These are phyloP conservation scores for Chrysanthemum seticuspe DNA, from an alignment of 129 eudicot genomes.

Conservation along the genomic window DNA sequence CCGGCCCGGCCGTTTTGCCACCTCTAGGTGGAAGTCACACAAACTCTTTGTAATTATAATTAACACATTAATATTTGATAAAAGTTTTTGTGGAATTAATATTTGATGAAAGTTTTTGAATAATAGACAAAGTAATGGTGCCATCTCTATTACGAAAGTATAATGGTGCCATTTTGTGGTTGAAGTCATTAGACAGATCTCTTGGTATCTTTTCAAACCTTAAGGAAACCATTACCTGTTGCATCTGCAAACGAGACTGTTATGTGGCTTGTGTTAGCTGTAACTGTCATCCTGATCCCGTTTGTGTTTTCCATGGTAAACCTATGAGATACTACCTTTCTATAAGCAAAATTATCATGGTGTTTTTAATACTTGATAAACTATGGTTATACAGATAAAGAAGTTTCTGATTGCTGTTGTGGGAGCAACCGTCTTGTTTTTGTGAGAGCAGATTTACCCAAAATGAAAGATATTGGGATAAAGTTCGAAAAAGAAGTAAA, in stretches of 20 bases:
- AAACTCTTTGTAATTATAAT: no score
- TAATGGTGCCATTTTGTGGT: slow-evolving; percentile 24
- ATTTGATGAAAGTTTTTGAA: no score
- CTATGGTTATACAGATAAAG: slow-evolving; percentile 34
- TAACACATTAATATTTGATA: no score
- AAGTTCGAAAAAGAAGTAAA: slow-evolving; percentile 37
- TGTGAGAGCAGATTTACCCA: slow-evolving; percentile 32
- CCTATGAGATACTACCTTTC: neutral
- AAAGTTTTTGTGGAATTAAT: no score
- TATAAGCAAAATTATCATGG: neutral
- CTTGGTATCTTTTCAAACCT: slow-evolving; percentile 16
- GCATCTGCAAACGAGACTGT: slow-evolving; percentile 46
- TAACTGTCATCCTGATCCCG: slow-evolving; percentile 33
- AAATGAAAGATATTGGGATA: slow-evolving; percentile 44
- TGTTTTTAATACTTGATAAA: neutral
- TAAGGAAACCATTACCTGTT: slow-evolving; percentile 39
- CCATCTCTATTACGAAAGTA: slow-evolving; percentile 34
- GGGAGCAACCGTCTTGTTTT: slow-evolving; percentile 25
- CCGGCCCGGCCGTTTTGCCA: no score
- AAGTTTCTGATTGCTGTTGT: slow-evolving; percentile 35
- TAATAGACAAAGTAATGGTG: no score
- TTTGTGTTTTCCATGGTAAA: slow-evolving; percentile 47
- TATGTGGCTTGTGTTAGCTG: slow-evolving; percentile 41
- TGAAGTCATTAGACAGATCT: slow-evolving; percentile 32
- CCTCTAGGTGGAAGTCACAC: no score